Evolutionary conservation across 176 grass and related monocot genomes (phyloP).

Genomic region (Carex kokanica): DNA sequence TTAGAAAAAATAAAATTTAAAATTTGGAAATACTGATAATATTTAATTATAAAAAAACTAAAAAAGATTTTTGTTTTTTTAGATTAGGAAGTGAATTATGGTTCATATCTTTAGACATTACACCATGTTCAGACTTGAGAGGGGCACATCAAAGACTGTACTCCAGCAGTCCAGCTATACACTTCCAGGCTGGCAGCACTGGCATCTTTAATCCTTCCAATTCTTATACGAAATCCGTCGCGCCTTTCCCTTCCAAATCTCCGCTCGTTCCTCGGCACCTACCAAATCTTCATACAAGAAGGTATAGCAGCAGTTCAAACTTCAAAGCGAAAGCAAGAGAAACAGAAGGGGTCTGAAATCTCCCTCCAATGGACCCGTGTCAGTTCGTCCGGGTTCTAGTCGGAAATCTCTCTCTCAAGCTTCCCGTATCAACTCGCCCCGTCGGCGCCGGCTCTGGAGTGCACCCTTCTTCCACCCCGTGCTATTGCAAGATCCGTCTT

Average conservation of each 20-base stretch:
- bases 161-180: constrained; percentile 27
- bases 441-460: constrained; percentile 45
- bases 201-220: constrained; percentile 12
- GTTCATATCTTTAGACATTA: not conserved
- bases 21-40: no score
- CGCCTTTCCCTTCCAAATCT: not conserved
- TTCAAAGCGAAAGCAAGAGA: not conserved
- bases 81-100: not conserved
- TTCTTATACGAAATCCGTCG: constrained; percentile 10
- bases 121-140: not conserved
- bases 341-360: not conserved
- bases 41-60: no score
- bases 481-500: constrained; percentile 85
- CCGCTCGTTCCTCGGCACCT: not conserved
- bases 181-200: constrained; percentile 25
- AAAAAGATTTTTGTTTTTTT: not conserved
- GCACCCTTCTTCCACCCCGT: constrained; percentile 53
- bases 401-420: constrained; percentile 70
- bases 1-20: not conserved
- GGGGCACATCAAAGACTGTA: constrained; percentile 1
- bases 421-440: constrained; percentile 39
- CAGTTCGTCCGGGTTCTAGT: constrained; percentile 92
- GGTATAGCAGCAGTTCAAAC: not conserved
- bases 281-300: not conserved
- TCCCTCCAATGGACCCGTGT: constrained; percentile 72